Evolutionary conservation across 108 stramenopile species (phyloP).

Genomic region (Phaeodactylum tricornutum): DNA sequence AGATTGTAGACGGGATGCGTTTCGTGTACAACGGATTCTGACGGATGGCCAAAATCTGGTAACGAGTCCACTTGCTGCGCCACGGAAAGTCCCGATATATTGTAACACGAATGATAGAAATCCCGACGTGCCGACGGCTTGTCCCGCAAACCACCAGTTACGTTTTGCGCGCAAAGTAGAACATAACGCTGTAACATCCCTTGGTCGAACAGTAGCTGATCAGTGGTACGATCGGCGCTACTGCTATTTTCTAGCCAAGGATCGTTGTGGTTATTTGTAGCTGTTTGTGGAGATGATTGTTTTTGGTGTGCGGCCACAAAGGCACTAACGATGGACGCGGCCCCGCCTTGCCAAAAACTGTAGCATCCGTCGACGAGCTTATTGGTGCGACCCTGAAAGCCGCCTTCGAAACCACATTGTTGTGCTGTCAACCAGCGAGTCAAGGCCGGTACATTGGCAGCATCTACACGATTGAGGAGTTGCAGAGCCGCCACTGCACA

Average conservation of each 20-base stretch:
- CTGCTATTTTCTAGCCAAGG: conserved; percentile 12
- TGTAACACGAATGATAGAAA: conserved; percentile 99
- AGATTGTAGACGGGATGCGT: conserved; percentile 83
- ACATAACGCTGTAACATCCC: conserved; percentile 89
- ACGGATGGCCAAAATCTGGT: conserved; percentile 22
- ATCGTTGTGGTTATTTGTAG: conserved; percentile 3
- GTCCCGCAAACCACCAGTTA: conserved; percentile 93
- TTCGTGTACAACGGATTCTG: conserved; percentile 19
- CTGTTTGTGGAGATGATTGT: background rate
- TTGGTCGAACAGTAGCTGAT: conserved; percentile 44
- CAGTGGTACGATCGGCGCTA: background rate
- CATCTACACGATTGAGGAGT: conserved; percentile 10
- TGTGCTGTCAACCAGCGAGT: conserved; percentile 73
- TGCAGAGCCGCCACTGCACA: conserved; percentile 85
- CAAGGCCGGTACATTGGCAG: conserved; percentile 50
- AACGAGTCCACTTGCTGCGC: conserved; percentile 58
- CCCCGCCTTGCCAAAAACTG: conserved; percentile 97
- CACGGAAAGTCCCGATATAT: conserved; percentile 84
- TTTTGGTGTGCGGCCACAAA: background rate
- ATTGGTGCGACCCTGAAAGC: conserved; percentile 93
- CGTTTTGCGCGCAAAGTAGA: conserved; percentile 91
- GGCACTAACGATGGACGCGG: conserved; percentile 58
- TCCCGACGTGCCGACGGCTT: conserved; percentile 86
- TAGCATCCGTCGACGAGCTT: conserved; percentile 99
- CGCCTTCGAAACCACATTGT: conserved; percentile 90